Percentiles rank a stretch among this genome's conserved stretches.
Conservation (phyloP, 495 filamentous ascomycete genomes). For the Paragyromitra xinjiangensis region DNA sequence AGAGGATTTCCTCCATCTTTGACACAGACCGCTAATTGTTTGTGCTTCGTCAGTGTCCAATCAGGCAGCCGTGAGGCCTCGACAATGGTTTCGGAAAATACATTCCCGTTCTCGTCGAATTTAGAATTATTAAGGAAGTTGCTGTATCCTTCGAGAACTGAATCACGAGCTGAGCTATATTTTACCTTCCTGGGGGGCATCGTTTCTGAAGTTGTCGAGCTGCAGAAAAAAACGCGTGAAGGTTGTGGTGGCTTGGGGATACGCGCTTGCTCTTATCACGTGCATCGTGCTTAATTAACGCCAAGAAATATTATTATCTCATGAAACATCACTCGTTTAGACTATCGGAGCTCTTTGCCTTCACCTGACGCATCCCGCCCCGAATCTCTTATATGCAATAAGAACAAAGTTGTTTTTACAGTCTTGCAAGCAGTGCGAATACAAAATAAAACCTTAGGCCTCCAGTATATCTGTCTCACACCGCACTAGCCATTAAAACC, state of each 20-base stretch:
- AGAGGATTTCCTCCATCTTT: slow-evolving; percentile 31
- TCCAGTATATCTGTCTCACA: neutral
- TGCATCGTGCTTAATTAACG: neutral
- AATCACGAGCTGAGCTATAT: slow-evolving; percentile 8
- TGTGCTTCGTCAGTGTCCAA: slow-evolving; percentile 44
- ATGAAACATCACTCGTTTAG: slow-evolving; percentile 28
- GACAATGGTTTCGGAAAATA: slow-evolving; percentile 37
- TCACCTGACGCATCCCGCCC: too few relatives aligned
- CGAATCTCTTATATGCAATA: too few relatives aligned
- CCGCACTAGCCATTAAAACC: neutral
- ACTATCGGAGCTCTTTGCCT: neutral
- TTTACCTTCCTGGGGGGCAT: slow-evolving; percentile 29
- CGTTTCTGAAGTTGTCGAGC: neutral
- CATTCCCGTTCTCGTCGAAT: slow-evolving; percentile 50
- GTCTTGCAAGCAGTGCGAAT: too few relatives aligned
- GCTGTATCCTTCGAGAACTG: slow-evolving; percentile 36
- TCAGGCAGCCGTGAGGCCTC: slow-evolving; percentile 21
- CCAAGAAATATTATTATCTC: slow-evolving; percentile 1
- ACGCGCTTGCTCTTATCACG: slow-evolving; percentile 5
- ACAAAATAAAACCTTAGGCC: too few relatives aligned
- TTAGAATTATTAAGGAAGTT: slow-evolving; percentile 40
- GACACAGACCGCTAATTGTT: neutral
- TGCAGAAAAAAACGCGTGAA: slow-evolving; percentile 17
- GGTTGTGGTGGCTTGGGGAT: neutral
- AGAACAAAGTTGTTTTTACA: too few relatives aligned